These are phyloP conservation scores for Salix udensis DNA, from an alignment of 345 rosid species.

Conservation along the genomic window DNA sequence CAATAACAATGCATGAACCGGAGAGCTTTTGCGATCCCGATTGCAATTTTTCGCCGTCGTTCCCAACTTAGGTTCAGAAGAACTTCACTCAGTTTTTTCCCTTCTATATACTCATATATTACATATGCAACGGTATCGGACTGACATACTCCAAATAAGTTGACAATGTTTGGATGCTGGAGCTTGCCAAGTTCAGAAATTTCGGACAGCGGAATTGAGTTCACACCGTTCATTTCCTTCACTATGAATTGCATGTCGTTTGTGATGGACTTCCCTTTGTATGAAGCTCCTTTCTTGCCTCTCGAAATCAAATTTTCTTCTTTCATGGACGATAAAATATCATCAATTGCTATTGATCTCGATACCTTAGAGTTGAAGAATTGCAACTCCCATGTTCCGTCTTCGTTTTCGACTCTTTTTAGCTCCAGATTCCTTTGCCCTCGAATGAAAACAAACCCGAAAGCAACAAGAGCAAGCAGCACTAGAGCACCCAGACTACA, in stretches of 20 bases:
- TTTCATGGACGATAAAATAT: constrained; percentile 38
- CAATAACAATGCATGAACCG: constrained; percentile 50
- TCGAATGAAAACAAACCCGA: constrained; percentile 29
- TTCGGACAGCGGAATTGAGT: constrained; percentile 30
- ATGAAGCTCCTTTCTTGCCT: constrained; percentile 28
- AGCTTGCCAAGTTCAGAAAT: constrained; percentile 36
- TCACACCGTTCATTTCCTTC: constrained; percentile 36
- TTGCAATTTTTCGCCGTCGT: constrained; percentile 48
- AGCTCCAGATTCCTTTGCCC: constrained; percentile 30
- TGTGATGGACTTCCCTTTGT: constrained; percentile 28
- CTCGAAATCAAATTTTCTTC: constrained; percentile 45
- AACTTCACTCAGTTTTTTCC: constrained; percentile 44
- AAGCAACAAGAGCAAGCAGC: constrained; percentile 31
- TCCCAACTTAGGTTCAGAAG: constrained; percentile 57
- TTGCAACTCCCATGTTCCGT: constrained; percentile 68
- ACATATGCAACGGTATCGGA: constrained; percentile 49
- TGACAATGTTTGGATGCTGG: constrained; percentile 56
- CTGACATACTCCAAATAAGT: constrained; percentile 45
- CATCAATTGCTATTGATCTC: constrained; percentile 38
- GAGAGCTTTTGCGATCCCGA: constrained; percentile 60
- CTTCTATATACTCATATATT: constrained; percentile 53
- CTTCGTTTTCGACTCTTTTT: constrained; percentile 58
- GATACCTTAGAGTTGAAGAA: constrained; percentile 45
- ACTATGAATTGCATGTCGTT: constrained; percentile 40
- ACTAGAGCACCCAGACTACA: constrained; percentile 36